Base-by-base conservation (phyloP, 768 basidiomycete species). In the Suillus americanus region DNA sequence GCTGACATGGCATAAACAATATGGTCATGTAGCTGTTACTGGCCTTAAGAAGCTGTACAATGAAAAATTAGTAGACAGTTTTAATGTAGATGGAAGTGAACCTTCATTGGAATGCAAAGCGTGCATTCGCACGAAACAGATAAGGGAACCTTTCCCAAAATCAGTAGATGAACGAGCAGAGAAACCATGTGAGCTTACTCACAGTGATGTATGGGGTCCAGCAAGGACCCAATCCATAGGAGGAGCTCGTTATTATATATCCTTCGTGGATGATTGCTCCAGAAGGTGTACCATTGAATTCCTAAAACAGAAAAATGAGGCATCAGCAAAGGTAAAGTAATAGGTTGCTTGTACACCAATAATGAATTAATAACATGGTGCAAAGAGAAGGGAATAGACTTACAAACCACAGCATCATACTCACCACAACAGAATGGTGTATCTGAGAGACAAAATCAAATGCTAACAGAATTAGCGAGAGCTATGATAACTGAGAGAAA, bases 381-480 rank as follows among this genome's bases (percentile, higher is more conserved):
- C 37, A 62, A 41, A 0, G 5, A 57, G 0, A 64, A 69, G 1
- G 78, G 79, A 0, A 78, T 79, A 7, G 68, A 69, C 0, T 64
- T 79, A 0, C 72, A 81, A 18, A 69, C 67, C 0, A 78, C 74
- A 0, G 73, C 72, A 5, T 79, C 77, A 2, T 79, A 81, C 38
- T 75, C 77, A 8, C 78, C 77, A 0, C 66, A 74, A 0, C 78
- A 81, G 33, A 82, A 81, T 64, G 77, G 74, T 8, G 61, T 73
- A n/a, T 75, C 80, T 0, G 80, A 85, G 43, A 55, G 73, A 0
- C 72, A 73, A n/a, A 82, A 81, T 59, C 38, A 70, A 4, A 80
- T 75, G 0, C 41, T 78, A 0, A 28, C 78, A 0, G 73, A 80
- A 53, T 48, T 79, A 2, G 71, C 66, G 1, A 33, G 68, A 0